Base-by-base conservation (phyloP, 2,329 filamentous ascomycete species). In the Aspergillus novofumigatus region DNA sequence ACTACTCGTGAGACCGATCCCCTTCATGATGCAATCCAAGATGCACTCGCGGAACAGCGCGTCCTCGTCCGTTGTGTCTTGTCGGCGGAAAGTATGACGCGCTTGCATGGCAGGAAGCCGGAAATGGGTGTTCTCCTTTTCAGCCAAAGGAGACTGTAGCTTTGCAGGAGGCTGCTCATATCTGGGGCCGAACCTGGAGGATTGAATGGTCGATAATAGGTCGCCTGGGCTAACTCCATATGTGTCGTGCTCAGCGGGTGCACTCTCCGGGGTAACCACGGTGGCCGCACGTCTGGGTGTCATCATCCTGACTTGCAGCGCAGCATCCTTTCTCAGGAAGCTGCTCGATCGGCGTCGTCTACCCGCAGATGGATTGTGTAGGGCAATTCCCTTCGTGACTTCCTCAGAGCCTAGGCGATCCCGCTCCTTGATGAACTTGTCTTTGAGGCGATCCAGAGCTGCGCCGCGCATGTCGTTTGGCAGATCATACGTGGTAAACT, bases 11-110 rank as follows among this genome's bases (percentile, higher is more conserved):
- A 99, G 77, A 0, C 94, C 94, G 59, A 99, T 89, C 0, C 92
- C 89, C 69, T 93, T 97, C 75, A 96, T 93, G 78, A 99, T 96
- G 70, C 94, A 97, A 64, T 96, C 91, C 23, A 97, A 77, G 17
- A 99, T 91, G 0, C 92, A 95, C 57, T 91, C 87, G 44, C 95
- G 83, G 73, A 99, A 97, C 6, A 96, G 75, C 49, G 88, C 85
- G 66, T 97, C 93, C 69, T 97, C 94, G 62, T 96, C 91, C 7
- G 92, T 77, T 0, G 90, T 89, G 55, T 97, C 92, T 62, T 92
- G 86, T 4, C 88, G 84, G 65, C 91, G 88, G 48, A 86, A 74
- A 1, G 71, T 59, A 32, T 66, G 64, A 23, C 62, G 65, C 7
- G 64, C 65, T 51, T 65, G 63, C 29, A 69, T 62, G 17, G 62